Conservation (phyloP, 129 eudicot genomes). For the Chrysanthemum lavandulifolium region DNA sequence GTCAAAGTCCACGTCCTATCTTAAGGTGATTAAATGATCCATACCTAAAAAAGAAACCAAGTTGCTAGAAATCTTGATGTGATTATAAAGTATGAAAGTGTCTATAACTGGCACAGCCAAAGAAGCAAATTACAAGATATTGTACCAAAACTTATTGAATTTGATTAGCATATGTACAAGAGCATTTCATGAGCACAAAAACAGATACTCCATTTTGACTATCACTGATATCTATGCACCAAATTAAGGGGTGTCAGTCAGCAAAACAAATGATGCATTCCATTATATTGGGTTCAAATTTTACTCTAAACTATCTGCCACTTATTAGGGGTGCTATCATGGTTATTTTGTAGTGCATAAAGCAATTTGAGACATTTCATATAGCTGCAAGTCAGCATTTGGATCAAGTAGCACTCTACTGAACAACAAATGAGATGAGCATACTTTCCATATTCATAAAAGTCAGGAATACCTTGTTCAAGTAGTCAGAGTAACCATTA, state of each 20-base stretch:
- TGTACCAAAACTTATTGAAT: background rate
- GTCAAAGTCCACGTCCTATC: background rate
- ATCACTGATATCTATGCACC: background rate
- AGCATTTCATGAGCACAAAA: background rate
- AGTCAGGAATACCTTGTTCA: too few species aligned
- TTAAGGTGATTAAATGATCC: background rate
- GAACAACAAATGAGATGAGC: too few species aligned
- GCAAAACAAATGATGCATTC: background rate
- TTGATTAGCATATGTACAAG: background rate
- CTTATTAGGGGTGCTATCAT: too few species aligned
- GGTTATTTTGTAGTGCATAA: too few species aligned
- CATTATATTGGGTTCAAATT: background rate
- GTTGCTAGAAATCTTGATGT: background rate
- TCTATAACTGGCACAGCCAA: background rate
- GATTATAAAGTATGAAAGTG: background rate
- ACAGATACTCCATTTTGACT: background rate
- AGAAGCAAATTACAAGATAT: background rate
- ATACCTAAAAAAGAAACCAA: background rate
- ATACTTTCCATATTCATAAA: too few species aligned
- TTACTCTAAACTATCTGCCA: background rate
- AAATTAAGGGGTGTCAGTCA: background rate
- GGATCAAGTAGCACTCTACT: too few species aligned
- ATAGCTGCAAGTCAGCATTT: too few species aligned
- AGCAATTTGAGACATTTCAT: too few species aligned
- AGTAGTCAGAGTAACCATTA: too few species aligned